Evolutionary conservation across 2,329 filamentous ascomycete genomes (phyloP), one percentile per base, ranked within the genome.

Genomic region (Fusarium austroafricanum): DNA sequence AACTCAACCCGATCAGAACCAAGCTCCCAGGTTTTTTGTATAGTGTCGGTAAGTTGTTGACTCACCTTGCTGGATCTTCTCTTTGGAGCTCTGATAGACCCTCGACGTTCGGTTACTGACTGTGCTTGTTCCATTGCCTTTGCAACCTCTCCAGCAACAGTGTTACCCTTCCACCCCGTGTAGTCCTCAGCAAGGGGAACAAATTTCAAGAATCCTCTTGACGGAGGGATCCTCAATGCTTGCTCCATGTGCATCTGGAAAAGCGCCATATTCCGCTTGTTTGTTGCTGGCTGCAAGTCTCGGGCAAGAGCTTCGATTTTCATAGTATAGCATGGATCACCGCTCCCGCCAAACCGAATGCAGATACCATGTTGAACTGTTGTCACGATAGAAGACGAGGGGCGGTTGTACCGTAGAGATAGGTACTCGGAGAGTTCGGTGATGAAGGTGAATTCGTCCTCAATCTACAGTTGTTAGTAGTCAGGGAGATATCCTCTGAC

Each of bases 301-400:
- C 83, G 83, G 2, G 91, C 84, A 11, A 96, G 83, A 1, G 92
- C 89, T 35, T 86, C 90, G 61, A 97, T 86, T 33, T 88, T 90
- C 73, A 97, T 83, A 61, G 90, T 86, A 75, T 97, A 97, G 20
- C 92, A 92, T 5, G 92, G 91, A 50, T 94, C 90, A 67, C 92
- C 91, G 7, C 88, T 89, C 35, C 90, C 91, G 3, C 88, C 91
- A 62, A 95, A 90, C 55, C 93, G 82, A 71, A 97, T 86, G 74
- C 90, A 92, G 15, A 87, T 86, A 26, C 90, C 89, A 73, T 96
- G 92, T 40, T 91, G 86, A n/a, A 97, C 81, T 3, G 88, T 90
- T 45, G 96, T 87, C 75, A 92, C 87, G 59, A 97, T 89, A 10
- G 89, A 91, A 4, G 89, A 87, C 57, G 92, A 85, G 4, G 92